A percentile compares a stretch with the other conserved stretches of the same genome.
These are phyloP conservation scores for Copromyces sp. DNA, from an alignment of 495 filamentous ascomycete genomes.

Conservation along the genomic window DNA sequence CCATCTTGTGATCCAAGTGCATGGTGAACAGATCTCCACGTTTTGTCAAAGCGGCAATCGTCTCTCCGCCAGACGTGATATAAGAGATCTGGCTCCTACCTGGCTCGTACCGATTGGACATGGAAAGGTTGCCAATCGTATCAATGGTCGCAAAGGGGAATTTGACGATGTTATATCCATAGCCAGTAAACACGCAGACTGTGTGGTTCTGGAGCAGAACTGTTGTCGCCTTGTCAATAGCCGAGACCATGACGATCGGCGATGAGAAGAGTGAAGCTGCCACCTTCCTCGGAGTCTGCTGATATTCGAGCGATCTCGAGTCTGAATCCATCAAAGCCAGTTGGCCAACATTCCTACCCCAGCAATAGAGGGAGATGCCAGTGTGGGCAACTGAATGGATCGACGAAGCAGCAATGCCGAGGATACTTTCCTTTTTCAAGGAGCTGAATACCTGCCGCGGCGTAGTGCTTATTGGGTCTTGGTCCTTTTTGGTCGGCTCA, in stretches of 20 bases:
- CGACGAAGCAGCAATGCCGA: slow-evolving; percentile 81
- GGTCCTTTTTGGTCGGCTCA: slow-evolving; percentile 46
- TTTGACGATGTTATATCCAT: slow-evolving; percentile 76
- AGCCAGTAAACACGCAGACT: slow-evolving; percentile 87
- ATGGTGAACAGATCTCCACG: slow-evolving; percentile 81
- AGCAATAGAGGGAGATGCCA: slow-evolving; percentile 71
- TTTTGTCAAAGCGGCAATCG: slow-evolving; percentile 74
- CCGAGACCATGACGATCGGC: slow-evolving; percentile 67
- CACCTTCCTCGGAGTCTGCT: slow-evolving; percentile 74
- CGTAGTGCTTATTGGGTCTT: slow-evolving; percentile 67
- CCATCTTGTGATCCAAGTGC: slow-evolving; percentile 53
- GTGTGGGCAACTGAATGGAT: slow-evolving; percentile 90
- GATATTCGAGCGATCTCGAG: slow-evolving; percentile 74
- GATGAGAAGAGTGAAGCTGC: slow-evolving; percentile 75
- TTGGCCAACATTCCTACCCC: slow-evolving; percentile 93
- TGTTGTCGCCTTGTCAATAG: slow-evolving; percentile 83
- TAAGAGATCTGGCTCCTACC: slow-evolving; percentile 55
- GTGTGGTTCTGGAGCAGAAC: slow-evolving; percentile 78
- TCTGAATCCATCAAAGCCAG: slow-evolving; percentile 91
- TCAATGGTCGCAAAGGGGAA: slow-evolving; percentile 65
- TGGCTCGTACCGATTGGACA: slow-evolving; percentile 55
- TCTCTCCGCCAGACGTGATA: slow-evolving; percentile 76
- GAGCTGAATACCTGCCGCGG: slow-evolving; percentile 88
- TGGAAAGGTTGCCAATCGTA: slow-evolving; percentile 54
- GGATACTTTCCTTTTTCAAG: slow-evolving; percentile 71